Percentiles rank a stretch among this genome's conserved stretches.
Evolutionary conservation across 2,329 filamentous ascomycete genomes (phyloP).

Genomic region (Cephalotrichum gorgonifer): DNA sequence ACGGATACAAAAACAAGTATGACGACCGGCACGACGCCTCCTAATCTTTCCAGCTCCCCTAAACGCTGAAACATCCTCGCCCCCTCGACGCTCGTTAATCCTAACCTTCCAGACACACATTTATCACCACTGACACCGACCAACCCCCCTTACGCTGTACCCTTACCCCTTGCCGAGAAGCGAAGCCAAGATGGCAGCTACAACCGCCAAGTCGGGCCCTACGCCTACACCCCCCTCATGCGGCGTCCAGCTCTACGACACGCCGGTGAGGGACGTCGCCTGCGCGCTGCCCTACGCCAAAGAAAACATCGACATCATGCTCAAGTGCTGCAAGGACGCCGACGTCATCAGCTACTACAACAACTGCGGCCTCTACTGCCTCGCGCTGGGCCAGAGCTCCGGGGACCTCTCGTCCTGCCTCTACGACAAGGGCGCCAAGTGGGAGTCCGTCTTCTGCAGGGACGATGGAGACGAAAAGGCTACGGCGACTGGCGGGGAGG

Average conservation of each 20-base stretch:
- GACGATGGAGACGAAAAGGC: constrained; percentile 23
- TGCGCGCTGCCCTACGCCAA: constrained; percentile 29
- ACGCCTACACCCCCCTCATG: too few relatives aligned
- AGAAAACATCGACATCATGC: constrained; percentile 31
- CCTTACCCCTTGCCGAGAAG: too few relatives aligned
- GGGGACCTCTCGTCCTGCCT: constrained; percentile 25
- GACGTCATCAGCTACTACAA: constrained; percentile 32
- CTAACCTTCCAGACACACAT: too few relatives aligned
- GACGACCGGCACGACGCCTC: too few relatives aligned
- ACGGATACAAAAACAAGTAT: too few relatives aligned
- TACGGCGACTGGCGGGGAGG: constrained; percentile 19
- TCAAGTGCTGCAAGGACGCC: constrained; percentile 32
- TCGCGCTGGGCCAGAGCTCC: constrained; percentile 19
- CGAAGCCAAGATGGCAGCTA: too few relatives aligned
- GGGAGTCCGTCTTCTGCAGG: constrained; percentile 32
- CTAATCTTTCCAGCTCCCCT: too few relatives aligned
- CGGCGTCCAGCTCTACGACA: constrained; percentile 23
- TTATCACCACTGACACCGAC: too few relatives aligned
- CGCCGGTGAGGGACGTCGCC: constrained; percentile 30
- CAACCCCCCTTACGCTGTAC: too few relatives aligned
- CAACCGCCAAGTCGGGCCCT: too few relatives aligned
- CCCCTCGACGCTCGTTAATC: too few relatives aligned
- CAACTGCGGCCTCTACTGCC: constrained; percentile 40
- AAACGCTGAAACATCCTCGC: too few relatives aligned
- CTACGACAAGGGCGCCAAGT: constrained; percentile 22